These are phyloP conservation scores for Triadica sebifera DNA, from an alignment of 345 rosid species.

Conservation along the genomic window DNA sequence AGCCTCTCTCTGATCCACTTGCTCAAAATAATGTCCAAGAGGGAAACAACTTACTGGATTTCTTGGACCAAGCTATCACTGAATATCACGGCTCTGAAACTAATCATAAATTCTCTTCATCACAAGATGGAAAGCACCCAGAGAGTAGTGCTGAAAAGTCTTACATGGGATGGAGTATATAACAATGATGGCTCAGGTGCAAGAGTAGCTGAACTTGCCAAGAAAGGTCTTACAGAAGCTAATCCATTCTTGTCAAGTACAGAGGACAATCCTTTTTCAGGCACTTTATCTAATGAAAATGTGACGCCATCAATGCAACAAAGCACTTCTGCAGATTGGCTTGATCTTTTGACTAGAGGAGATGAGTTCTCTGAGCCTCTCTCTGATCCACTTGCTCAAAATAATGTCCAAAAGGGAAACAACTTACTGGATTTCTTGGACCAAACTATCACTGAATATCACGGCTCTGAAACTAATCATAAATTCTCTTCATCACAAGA, in stretches of 20 bases:
- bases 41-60: slow-evolving; percentile 58
- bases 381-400: slow-evolving; percentile 47
- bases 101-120: slow-evolving; percentile 37
- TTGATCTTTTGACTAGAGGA: slow-evolving; percentile 77
- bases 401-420: slow-evolving; percentile 38
- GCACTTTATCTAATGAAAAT: slow-evolving; percentile 37
- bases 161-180: slow-evolving; percentile 63
- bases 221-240: slow-evolving; percentile 39
- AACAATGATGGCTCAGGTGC: slow-evolving; percentile 54
- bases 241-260: slow-evolving; percentile 38
- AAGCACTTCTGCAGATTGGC: slow-evolving; percentile 42
- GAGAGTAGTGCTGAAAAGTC: slow-evolving; percentile 46
- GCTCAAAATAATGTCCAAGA: slow-evolving; percentile 40
- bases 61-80: slow-evolving; percentile 67
- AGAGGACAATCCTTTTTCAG: slow-evolving; percentile 50
- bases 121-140: slow-evolving; percentile 39
- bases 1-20: slow-evolving; percentile 50
- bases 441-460: slow-evolving; percentile 52
- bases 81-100: slow-evolving; percentile 43
- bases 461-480: slow-evolving; percentile 41
- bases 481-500: slow-evolving; percentile 40
- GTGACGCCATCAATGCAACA: slow-evolving; percentile 36
- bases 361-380: slow-evolving; percentile 45
- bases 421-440: slow-evolving; percentile 78
- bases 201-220: slow-evolving; percentile 51